phyloP scores from a whole-genome alignment of 2,329 filamentous ascomycete genomes.

The Aspergillus flavus region DNA sequence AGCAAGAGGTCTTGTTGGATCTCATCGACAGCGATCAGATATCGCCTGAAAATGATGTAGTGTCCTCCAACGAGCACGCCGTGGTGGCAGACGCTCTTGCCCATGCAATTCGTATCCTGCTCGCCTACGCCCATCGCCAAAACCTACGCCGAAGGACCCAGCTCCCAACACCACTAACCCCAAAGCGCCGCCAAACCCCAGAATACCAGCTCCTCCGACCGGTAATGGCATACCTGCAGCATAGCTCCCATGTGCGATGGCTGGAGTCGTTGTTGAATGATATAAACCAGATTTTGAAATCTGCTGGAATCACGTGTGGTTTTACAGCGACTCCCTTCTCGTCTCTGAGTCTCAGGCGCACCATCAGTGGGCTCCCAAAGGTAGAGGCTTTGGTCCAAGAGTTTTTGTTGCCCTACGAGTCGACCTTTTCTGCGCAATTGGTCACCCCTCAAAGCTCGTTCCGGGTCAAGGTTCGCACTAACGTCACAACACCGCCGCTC shows the following conservation, averaged over 20 bases:
- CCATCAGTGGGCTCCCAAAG: constrained; percentile 15
- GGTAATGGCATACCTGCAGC: constrained; percentile 57
- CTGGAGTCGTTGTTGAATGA: constrained; percentile 37
- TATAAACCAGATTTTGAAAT: constrained; percentile 33
- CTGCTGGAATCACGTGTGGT: constrained; percentile 35
- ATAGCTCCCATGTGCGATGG: constrained; percentile 43
- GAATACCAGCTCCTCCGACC: constrained; percentile 63
- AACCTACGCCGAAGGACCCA: constrained; percentile 68
- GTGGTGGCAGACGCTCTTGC: constrained; percentile 66
- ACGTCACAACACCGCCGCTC: constrained; percentile 32
- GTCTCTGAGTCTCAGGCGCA: constrained; percentile 23
- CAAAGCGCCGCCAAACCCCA: constrained; percentile 51
- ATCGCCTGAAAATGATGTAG: constrained; percentile 32
- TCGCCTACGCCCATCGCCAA: constrained; percentile 76
- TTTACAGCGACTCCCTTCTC: constrained; percentile 31
- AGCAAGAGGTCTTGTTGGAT: constrained; percentile 66
- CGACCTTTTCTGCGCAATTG: constrained; percentile 43
- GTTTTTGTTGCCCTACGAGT: constrained; percentile 48
- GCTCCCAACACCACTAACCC: constrained; percentile 59
- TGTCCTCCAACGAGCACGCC: constrained; percentile 28
- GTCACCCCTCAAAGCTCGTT: constrained; percentile 38
- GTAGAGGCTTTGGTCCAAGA: constrained; percentile 46
- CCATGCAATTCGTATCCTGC: constrained; percentile 71
- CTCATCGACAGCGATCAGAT: constrained; percentile 62
- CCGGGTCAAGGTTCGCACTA: constrained; percentile 42